Evolutionary conservation across 2,329 filamentous ascomycete species (phyloP).

Genomic region (Penicillium sp.): DNA sequence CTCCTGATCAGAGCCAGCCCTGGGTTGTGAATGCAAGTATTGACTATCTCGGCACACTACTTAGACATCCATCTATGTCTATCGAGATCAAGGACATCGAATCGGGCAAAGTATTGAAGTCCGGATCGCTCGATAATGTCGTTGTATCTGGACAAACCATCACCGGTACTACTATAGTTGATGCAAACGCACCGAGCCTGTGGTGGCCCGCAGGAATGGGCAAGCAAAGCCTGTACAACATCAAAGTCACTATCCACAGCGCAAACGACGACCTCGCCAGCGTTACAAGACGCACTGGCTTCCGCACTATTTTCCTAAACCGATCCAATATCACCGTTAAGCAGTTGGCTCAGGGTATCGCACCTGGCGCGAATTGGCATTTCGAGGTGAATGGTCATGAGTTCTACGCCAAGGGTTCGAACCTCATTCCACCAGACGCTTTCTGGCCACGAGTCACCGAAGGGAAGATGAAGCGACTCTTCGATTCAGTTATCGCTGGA

Average conservation of each 20-base stretch:
- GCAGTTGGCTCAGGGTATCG: conserved; percentile 55
- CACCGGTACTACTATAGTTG: conserved; percentile 49
- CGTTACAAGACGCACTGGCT: conserved; percentile 57
- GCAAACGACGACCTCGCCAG: conserved; percentile 39
- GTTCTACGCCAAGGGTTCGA: conserved; percentile 64
- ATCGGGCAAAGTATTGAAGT: conserved; percentile 41
- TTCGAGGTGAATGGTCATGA: conserved; percentile 65
- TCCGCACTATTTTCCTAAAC: conserved; percentile 62
- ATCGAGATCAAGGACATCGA: conserved; percentile 48
- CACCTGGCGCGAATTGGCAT: conserved; percentile 60
- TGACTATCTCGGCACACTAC: conserved; percentile 54
- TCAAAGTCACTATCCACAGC: conserved; percentile 51
- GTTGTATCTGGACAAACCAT: conserved; percentile 45
- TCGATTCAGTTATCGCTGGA: conserved; percentile 55
- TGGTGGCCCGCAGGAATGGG: conserved; percentile 63
- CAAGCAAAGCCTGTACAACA: conserved; percentile 56
- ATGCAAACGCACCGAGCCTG: conserved; percentile 48
- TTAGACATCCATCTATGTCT: conserved; percentile 43
- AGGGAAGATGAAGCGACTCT: conserved; percentile 51
- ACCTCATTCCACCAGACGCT: conserved; percentile 61
- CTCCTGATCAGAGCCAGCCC: conserved; percentile 55
- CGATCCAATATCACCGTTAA: conserved; percentile 53
- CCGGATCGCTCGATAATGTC: conserved; percentile 42
- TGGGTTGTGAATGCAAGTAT: conserved; percentile 63
- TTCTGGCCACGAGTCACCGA: conserved; percentile 62